These are phyloP conservation scores for Cochlearia excelsa DNA, from an alignment of 345 rosid genomes.

Conservation along the genomic window DNA sequence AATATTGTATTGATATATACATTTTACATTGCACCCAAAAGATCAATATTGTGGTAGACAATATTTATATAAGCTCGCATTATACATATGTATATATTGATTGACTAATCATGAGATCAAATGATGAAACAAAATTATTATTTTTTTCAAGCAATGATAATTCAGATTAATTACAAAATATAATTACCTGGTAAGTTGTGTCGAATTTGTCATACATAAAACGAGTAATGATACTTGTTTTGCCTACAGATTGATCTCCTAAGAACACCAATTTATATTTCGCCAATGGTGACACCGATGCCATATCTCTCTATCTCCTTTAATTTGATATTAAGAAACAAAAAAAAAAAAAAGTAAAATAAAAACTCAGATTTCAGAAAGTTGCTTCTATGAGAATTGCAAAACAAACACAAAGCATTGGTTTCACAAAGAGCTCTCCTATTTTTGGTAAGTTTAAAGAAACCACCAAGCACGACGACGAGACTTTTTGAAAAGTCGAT, in stretches of 20 bases:
- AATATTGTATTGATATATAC: no score
- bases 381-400: background rate
- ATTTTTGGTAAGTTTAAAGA: conserved; percentile 21
- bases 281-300: conserved; percentile 76
- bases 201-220: background rate
- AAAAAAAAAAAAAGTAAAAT: no score
- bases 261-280: conserved; percentile 87
- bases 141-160: background rate
- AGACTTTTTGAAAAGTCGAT: background rate
- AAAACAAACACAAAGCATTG: conserved; percentile 2
- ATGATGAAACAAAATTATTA: background rate
- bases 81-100: background rate
- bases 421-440: background rate
- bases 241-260: conserved; percentile 62
- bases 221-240: no score
- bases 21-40: no score
- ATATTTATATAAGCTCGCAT: no score
- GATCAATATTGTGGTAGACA: no score
- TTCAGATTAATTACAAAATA: no score
- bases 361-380: background rate
- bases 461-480: conserved; percentile 27
- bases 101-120: background rate
- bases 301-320: conserved; percentile 36
- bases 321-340: no score
- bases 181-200: background rate